Evolutionary conservation across 208 protist species (phyloP).

Genomic region (Acanthamoeba sp.): DNA sequence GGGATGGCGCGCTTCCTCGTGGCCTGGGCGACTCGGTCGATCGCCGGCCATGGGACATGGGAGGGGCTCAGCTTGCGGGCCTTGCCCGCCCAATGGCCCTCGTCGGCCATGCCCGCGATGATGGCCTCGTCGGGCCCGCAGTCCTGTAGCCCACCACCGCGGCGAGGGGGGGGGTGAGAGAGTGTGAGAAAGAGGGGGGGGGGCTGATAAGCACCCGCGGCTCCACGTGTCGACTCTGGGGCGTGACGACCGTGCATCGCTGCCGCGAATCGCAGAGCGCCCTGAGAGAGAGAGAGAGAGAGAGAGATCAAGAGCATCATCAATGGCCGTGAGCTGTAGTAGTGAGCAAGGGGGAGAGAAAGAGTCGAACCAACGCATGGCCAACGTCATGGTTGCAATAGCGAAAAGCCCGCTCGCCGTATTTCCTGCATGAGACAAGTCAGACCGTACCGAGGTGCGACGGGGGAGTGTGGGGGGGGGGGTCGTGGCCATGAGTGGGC

Average conservation of each 20-base stretch:
- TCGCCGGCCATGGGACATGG: not conserved
- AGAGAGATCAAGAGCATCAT: not conserved
- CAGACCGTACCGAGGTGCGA: not conserved
- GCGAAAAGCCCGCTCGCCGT: slow-evolving; percentile 49
- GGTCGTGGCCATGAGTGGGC: too few relatives aligned
- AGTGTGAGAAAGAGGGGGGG: too few relatives aligned
- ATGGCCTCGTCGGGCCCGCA: too few relatives aligned
- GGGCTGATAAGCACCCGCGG: too few relatives aligned
- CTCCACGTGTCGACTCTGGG: too few relatives aligned
- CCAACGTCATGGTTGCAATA: slow-evolving; percentile 69
- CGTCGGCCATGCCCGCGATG: not conserved
- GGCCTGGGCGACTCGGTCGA: not conserved
- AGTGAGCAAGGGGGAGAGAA: too few relatives aligned
- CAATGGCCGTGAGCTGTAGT: not conserved
- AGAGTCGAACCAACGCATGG: slow-evolving; percentile 40
- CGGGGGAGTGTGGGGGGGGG: not conserved
- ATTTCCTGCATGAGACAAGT: too few relatives aligned
- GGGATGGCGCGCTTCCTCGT: too few relatives aligned
- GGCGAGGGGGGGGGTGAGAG: too few relatives aligned
- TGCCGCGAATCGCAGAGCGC: slow-evolving; percentile 2
- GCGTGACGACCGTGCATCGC: slow-evolving; percentile 34
- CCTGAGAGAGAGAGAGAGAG: not conserved
- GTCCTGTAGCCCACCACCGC: too few relatives aligned
- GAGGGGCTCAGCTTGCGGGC: not conserved
- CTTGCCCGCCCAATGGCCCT: not conserved